These are phyloP conservation scores for Aureobasidium uvarum DNA, from an alignment of 2,329 filamentous ascomycete species.

Conservation along the genomic window DNA sequence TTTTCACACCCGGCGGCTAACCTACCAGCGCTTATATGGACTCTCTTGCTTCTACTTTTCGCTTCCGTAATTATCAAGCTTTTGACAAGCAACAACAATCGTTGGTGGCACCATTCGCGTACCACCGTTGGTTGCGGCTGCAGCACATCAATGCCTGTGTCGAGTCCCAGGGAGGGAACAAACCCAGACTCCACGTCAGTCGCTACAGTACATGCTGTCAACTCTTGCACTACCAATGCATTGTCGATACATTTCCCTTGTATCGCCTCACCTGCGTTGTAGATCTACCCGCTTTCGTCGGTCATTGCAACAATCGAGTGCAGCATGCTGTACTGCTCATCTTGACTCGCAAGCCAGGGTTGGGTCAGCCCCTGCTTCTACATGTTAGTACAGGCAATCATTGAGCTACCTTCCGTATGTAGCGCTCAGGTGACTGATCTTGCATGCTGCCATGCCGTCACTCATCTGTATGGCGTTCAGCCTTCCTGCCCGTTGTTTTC, in stretches of 20 bases:
- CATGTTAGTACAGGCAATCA: background rate
- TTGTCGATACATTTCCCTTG: background rate
- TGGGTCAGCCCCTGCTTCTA: background rate
- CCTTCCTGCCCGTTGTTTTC: background rate
- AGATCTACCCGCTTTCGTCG: background rate
- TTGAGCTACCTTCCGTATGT: background rate
- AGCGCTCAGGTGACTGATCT: slow-evolving; percentile 10
- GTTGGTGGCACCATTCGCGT: slow-evolving; percentile 6
- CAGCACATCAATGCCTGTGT: background rate
- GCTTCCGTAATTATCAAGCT: background rate
- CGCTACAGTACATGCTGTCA: background rate
- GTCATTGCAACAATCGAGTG: background rate
- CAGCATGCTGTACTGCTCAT: background rate
- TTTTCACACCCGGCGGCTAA: slow-evolving; percentile 8
- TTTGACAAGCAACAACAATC: background rate
- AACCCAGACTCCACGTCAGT: background rate
- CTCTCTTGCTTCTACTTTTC: background rate
- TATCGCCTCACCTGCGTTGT: background rate
- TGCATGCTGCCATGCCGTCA: slow-evolving; percentile 14
- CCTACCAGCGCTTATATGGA: slow-evolving; percentile 7
- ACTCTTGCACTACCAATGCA: background rate
- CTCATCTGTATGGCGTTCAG: background rate
- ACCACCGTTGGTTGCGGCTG: background rate
- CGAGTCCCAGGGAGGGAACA: background rate
- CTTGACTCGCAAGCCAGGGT: background rate